Evolutionary conservation across 139 green algal species (phyloP), one percentile per base, ranked within the genome.

Genomic region (Chlorella vulgaris): DNA sequence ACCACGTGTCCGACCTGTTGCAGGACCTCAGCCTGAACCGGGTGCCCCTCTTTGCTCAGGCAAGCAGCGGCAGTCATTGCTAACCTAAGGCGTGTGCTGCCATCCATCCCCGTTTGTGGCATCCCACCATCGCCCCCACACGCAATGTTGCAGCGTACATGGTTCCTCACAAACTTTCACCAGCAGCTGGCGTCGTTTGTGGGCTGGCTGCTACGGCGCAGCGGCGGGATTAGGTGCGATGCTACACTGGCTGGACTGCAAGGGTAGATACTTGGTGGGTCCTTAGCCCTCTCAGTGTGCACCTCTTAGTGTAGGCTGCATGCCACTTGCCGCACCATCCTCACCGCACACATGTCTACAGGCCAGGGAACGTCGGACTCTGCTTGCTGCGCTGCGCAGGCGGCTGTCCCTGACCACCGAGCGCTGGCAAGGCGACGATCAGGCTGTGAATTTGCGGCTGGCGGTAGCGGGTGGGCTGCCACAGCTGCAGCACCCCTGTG

Each of bases 351-450:
- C 58, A 29, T 67, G n/a, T n/a, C n/a, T n/a, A n/a, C n/a, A n/a
- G n/a, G n/a, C n/a, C n/a, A n/a, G n/a, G n/a, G n/a, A n/a, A n/a
- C n/a, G n/a, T n/a, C n/a, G n/a, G n/a, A n/a, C n/a, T n/a, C n/a
- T n/a, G n/a, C 15, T 36, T 31, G 58, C 58, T 67, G 24, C 10
- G 24, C 63, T 43, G 2, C 6, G 28, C 73, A 79, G 73, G 73
- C 51, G 73, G 10, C 51, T 79, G 73, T 35, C 73, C 21, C 51
- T 79, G 1, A 79, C 73, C 4, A 53, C 73, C 5, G 73, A 79
- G 73, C 73, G 73, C 10, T 79, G 73, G 73, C 51, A 79, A 53
- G 73, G 68, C 19, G 73, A 79, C 73, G 68, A 35, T 24, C 73
- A 68, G 26, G 73, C 73, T 7, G 51, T 79, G 24, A 38, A n/a